Evolutionary conservation across 768 basidiomycete genomes (phyloP), one percentile per base, ranked within the genome.

Genomic region (Collybia mongolica): DNA sequence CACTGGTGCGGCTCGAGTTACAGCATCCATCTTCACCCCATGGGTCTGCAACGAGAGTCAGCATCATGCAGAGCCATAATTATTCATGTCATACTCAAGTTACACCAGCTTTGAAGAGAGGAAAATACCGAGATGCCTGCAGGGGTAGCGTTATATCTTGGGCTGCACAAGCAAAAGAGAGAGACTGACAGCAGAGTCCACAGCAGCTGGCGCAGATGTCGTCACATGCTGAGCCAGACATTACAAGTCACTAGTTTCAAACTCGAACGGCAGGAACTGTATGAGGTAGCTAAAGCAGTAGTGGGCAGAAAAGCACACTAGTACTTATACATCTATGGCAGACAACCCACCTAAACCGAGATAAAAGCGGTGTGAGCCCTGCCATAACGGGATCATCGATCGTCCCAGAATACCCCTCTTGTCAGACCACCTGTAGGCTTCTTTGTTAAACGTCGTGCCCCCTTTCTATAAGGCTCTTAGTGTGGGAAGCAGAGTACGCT

Each of bases 11-110:
- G 45, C 61, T 62, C 28, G 57, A 53, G 46, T 72, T 63, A 49
- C 69, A 69, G 6, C 72, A 71, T 4, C 60, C 49, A 47, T 18
- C 15, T 20, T 65, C 56, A 6, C 73, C 72, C 45, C 56, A 69
- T 2, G 63, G 44, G 47, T 60, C 70, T 72, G 51, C 17, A 18
- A 6, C 36, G 18, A 32, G 7, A 6, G 14, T 32, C 2, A 32
- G 32, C 14, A 32, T 6, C 7, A 32, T 14, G 5, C 32, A 12
- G 14, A 12, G 9, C 11, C 32, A 32, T 32, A 14, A 9, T 12
- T 9, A 12, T 3, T 32, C 14, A 14, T 14, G 32, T 3, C 32
- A 32, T 32, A 26, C 38, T n/a, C 19, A 32, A 19, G 8, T 49
- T 41, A 19, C 17, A 18, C 24, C 22, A 41, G 42, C 32, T 49